phyloP scores from a whole-genome alignment of 176 grass and related monocot genomes.

The Carex scoparia region DNA sequence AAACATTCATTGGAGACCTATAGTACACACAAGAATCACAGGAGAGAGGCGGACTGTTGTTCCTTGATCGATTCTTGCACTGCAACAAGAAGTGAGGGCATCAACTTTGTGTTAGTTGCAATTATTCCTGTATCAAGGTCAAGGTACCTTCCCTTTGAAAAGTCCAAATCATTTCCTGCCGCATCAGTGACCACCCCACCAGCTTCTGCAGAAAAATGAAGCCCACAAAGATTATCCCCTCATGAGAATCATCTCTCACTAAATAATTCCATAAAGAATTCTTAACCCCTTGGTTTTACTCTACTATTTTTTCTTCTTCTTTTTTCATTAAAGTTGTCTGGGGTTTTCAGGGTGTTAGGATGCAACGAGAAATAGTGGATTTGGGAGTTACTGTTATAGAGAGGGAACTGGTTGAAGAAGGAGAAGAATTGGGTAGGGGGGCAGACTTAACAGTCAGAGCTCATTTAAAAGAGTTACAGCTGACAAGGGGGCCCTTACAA shows the following conservation, averaged over 20 bases:
- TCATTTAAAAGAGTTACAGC: no score
- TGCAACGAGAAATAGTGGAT: no score
- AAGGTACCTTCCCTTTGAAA: constrained; percentile 80
- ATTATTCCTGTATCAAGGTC: constrained; percentile 91
- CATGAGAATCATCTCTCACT: not conserved
- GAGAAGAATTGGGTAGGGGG: no score
- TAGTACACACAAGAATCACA: constrained; percentile 30
- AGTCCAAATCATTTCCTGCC: constrained; percentile 76
- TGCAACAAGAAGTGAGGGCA: constrained; percentile 59
- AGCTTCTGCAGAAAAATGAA: constrained; percentile 56
- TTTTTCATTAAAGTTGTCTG: not conserved
- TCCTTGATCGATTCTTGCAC: constrained; percentile 66
- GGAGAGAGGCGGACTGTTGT: constrained; percentile 48
- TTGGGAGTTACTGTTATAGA: no score
- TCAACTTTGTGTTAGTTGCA: constrained; percentile 65
- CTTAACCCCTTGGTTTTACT: not conserved
- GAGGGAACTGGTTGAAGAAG: no score
- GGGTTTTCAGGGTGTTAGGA: not conserved
- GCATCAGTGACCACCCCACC: constrained; percentile 91
- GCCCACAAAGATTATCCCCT: not conserved
- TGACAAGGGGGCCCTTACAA: no score
- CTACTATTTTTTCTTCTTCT: not conserved
- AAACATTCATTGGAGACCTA: not conserved
- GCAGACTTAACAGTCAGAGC: no score
- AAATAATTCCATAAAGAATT: not conserved